Evolutionary conservation across 495 filamentous ascomycete genomes (phyloP), one percentile per base, ranked within the genome.

Genomic region (Penicillium coffeae): DNA sequence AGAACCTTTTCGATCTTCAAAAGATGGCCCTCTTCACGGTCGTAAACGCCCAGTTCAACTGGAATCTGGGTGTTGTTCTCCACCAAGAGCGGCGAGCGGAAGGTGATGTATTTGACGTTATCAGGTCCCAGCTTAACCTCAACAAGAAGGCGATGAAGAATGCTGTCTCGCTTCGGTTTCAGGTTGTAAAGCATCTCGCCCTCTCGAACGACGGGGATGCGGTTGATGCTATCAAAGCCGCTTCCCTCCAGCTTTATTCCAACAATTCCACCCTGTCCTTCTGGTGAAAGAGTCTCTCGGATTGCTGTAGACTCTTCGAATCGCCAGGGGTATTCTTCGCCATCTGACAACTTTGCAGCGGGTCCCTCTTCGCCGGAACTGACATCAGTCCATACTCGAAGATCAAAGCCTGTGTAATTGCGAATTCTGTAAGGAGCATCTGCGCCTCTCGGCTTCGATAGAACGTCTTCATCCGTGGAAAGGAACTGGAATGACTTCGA

Each of bases 1-100:
- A 90, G 77, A 47, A 98, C 89, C 73, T 96, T 97, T 69, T 98
- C 94, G 52, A 98, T 96, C 71, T 96, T 98, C 49, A 96, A 76
- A 38, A 98, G 77, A 63, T 96, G 84, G 6, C 91, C 91, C 39
- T 95, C 87, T 52, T 88, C 81, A 6, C 86, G 82, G 63, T 89
- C 93, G 62, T 88, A 94, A 5, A 98, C 82, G n/a, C 94, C 93
- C 19, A 98, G 56, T 68, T 98, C 94, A 2, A 97, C 82, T 0
- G 94, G 91, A 47, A 98, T 95, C 65, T 97, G 90, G 2, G 93
- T 97, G 59, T 90, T 86, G 70, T 98, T 98, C 66, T 96, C 93
- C n/a, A 98, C 81, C 12, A 96, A 70, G n/a, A 98, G 75, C 6
- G 93, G 93, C 12, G 93, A 97, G 33, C 92, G 83, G 62, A 98